Evolutionary conservation across 768 basidiomycete species (phyloP), one percentile per base, ranked within the genome.

Genomic region (Pulveroboletus sp.): DNA sequence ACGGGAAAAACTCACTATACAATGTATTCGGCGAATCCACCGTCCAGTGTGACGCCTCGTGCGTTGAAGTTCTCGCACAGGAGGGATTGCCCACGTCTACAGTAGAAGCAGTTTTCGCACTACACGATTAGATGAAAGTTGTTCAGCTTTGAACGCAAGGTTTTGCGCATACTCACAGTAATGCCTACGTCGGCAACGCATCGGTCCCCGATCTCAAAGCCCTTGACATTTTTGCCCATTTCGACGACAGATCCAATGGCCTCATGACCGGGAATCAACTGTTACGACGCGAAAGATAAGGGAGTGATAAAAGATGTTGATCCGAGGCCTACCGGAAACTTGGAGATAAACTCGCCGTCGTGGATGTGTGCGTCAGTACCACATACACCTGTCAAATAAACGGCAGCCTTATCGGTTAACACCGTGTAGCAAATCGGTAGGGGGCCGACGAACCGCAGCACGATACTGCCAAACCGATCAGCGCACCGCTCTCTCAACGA

Each of bases 1-100:
- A 21, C 9, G 3, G 16, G 11, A 38, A 13, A 31, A 14, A 66
- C 85, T 65, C 59, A 91, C 90, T 87, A 90, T 49, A 78, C 80
- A 57, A 92, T 80, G 70, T 92, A 94, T 63, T 93, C 90, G 8
- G 91, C 90, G 63, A 95, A 95, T 23, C 90, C 92, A 49, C 92
- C 92, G 53, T 87, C 83, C 57, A 79, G 70, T 17, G 84, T 87
- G 38, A 93, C 87, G 40, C 92, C 93, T 12, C 84, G 79, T 6
- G 87, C 79, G 47, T 82, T 75, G 69, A 92, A 93, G 72, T 90
- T 76, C 66, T 94, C 91, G 69, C 93, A 95, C 47, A 91, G 71
- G 10, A 94, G 74, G 17, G 81, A 77, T 60, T 89, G 72, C n/a
- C 90, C 91, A 37, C 89, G 80, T 43, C 90, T 81, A 68, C 93